Conservation (phyloP, 768 basidiomycete species). For the Albatrellus ellisii region DNA sequence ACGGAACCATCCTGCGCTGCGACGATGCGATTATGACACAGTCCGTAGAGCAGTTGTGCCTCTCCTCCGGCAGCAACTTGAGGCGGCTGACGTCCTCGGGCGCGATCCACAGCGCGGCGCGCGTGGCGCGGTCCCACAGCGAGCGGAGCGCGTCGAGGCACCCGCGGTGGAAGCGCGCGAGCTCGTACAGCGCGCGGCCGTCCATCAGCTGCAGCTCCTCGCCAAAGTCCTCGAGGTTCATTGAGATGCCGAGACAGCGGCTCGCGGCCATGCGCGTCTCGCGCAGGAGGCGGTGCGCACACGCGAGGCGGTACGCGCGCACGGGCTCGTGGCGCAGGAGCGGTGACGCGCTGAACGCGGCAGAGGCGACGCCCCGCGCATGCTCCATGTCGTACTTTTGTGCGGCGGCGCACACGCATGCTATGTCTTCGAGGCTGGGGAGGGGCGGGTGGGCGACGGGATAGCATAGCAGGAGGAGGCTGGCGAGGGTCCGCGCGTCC, state of each 20-base stretch:
- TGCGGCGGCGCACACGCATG: neutral
- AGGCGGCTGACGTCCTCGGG: no score
- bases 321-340: neutral
- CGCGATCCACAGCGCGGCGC: no score
- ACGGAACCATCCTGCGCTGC: no score
- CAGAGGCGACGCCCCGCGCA: neutral
- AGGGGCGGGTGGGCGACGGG: neutral
- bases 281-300: neutral
- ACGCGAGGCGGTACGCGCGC: neutral
- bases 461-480: neutral
- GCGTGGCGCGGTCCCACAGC: neutral
- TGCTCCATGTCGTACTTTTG: slow-evolving; percentile 1
- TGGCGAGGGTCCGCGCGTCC: neutral
- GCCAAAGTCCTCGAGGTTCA: neutral
- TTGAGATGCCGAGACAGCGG: neutral
- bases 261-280: slow-evolving; percentile 1
- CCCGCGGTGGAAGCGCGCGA: slow-evolving; percentile 1
- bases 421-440: neutral
- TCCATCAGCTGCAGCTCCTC: neutral
- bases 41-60: no score
- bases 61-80: no score
- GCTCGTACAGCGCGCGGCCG: neutral
- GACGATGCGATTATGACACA: no score
- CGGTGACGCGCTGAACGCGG: neutral
- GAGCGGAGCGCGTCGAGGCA: neutral